phyloP scores from a whole-genome alignment of 371 early-diverging fungal species.

The Mucor racemosus region DNA sequence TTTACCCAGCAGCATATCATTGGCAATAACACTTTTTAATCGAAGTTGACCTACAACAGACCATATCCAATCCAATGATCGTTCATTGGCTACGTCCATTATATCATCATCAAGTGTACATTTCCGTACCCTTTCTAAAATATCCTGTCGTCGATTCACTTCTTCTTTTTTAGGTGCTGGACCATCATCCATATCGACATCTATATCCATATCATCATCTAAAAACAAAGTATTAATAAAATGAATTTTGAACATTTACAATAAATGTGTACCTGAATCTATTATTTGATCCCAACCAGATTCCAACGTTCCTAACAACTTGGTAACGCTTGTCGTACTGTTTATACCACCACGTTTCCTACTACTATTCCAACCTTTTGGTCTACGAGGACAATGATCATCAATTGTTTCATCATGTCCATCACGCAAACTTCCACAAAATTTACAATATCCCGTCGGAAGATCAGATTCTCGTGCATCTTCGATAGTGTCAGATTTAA shows the following conservation, averaged over 20 bases:
- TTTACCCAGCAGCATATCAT: constrained; percentile 40
- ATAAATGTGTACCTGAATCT: no score
- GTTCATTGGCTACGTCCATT: constrained; percentile 35
- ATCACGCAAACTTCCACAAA: constrained; percentile 44
- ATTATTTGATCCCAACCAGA: constrained; percentile 42
- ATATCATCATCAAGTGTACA: constrained; percentile 5
- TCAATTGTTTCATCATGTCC: constrained; percentile 26
- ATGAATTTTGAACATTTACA: no score
- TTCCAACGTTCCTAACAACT: constrained; percentile 32
- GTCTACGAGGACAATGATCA: constrained; percentile 38
- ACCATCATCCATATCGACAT: constrained; percentile 26
- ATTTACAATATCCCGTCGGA: constrained; percentile 39
- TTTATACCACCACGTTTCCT: constrained; percentile 35
- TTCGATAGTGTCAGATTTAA: constrained; percentile 23
- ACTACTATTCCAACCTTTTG: constrained; percentile 40
- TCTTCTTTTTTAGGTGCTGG: neutral
- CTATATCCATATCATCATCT: constrained; percentile 50
- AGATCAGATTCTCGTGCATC: constrained; percentile 13
- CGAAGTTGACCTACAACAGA: constrained; percentile 43
- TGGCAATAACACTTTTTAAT: constrained; percentile 43
- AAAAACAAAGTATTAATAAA: constrained; percentile 1
- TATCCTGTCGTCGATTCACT: constrained; percentile 9
- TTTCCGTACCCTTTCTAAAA: constrained; percentile 14
- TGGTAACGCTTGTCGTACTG: constrained; percentile 33
- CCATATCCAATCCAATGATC: constrained; percentile 54